Base-by-base conservation (phyloP, 345 rosid genomes). In the Balakata baccata region DNA sequence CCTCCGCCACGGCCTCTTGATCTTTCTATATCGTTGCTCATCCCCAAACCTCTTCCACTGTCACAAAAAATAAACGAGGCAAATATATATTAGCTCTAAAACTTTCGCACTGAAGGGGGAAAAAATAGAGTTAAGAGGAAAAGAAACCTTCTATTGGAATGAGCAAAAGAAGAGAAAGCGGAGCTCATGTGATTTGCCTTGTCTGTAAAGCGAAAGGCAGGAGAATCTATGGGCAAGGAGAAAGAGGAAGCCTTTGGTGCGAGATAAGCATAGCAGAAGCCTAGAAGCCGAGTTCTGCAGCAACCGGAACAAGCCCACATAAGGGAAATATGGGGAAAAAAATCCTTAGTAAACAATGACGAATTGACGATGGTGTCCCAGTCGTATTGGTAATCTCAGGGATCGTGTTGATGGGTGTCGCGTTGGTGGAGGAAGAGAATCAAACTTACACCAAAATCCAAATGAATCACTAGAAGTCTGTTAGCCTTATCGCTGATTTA, bases 1-100 rank as follows among this genome's bases (percentile, higher is more conserved):
- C n/a, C n/a, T n/a, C n/a, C n/a, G n/a, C n/a, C n/a, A n/a, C 81
- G 78, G 5, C 89, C 90, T 38, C 81, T 85, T 12, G 87, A 75
- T 79, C 85, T 75, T 60, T 82, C 84, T 49, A 82, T 75, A 69
- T 83, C 87, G 49, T 58, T 70, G 18, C 61, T 80, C 82, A 77
- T 79, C 54, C 76, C 90, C 54, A 47, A 52, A 2, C 83, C 86
- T 73, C 85, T 82, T 77, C 89, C 84, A 68, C 87, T 83, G 74
- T 39, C 70, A 64, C 22, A 69, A 74, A 62, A 45, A 11, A 52
- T 34, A 34, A 13, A 29, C 34, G 34, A 29, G 34, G 34, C 34
- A 29, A 29, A 29, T 1, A 29, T 29, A 29, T 29, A 29, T 23
- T 6, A 6, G 29, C 16, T 25, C 0, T 39, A 1, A 69, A 13